phyloP scores from a whole-genome alignment of 352 stramenopile species.

The Phytophthora lateralis region DNA sequence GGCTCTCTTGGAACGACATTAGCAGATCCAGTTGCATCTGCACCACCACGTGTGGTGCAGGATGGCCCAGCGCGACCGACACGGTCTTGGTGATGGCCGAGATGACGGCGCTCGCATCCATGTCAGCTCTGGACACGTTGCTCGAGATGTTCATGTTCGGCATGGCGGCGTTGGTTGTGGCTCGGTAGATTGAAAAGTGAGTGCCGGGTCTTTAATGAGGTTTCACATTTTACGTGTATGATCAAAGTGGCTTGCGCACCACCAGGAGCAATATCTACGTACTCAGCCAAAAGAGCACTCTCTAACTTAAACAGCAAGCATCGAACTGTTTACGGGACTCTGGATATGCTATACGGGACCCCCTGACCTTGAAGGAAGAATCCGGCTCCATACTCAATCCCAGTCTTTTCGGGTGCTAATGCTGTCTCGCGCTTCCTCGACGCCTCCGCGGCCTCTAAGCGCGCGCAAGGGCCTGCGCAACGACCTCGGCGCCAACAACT shows the following conservation, averaged over 20 bases:
- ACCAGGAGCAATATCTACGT: not conserved
- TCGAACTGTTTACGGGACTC: not conserved
- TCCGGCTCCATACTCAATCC: conserved; percentile 1
- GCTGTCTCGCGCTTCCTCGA: not conserved
- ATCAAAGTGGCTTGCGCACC: too few species aligned
- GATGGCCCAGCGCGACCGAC: conserved; percentile 20
- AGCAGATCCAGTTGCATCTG: conserved; percentile 30
- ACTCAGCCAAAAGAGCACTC: conserved; percentile 3
- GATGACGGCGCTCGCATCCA: conserved; percentile 22
- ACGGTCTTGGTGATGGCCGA: conserved; percentile 25
- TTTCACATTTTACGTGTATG: too few species aligned
- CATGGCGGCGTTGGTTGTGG: conserved; percentile 10
- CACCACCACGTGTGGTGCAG: conserved; percentile 24
- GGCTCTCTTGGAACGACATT: conserved; percentile 32
- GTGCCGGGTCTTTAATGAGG: too few species aligned
- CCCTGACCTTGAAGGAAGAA: conserved; percentile 5
- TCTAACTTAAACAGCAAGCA: too few species aligned
- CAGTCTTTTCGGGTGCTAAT: not conserved
- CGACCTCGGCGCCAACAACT: conserved; percentile 88
- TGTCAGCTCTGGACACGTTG: conserved; percentile 23
- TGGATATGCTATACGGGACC: not conserved
- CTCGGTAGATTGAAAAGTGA: too few species aligned
- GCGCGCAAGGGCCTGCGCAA: conserved; percentile 85
- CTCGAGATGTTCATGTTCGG: conserved; percentile 39
- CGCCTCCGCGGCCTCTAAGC: conserved; percentile 35